Base-by-base conservation (phyloP, 176 grass and related monocot species). In the Avena atlantica region DNA sequence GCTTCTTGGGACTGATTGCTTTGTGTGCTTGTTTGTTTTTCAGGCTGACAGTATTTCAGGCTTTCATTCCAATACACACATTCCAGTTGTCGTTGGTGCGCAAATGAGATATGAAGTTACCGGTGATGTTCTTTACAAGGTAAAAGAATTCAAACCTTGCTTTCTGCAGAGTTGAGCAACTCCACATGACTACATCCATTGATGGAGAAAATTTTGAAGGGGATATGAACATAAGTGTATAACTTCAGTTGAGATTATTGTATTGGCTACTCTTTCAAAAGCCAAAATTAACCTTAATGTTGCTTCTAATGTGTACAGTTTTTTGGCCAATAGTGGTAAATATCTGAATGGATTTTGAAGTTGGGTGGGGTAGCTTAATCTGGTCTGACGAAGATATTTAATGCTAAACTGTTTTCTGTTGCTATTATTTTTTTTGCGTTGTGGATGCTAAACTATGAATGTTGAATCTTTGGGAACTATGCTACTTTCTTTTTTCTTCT, bases 61-160 rank as follows among this genome's bases (percentile, higher is more conserved):
- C 13, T 98, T 98, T 34, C 96, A 98, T 92, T 74, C 92, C 65
- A 98, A 98, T 85, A 98, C 96, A 9, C 96, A 98, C 45, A 98
- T 98, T 78, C 96, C 93, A 61, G 82, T 98, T 80, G 93, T 98
- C 53, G 56, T 98, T 58, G 96, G 96, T 36, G 93, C 86, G 0
- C 96, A 98, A 83, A 98, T 94, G 96, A 86, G 93, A 59, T 98
- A 96, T 90, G 96, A 98, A 87, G 79, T 96, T 73, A 98, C 93
- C 2, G 96, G 96, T 80, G 96, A 96, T 86, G 52, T 81, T 89
- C 87, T 98, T 82, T 98, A 98, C 89, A 98, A 96, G 97, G 97
- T 98, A 87, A 92, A 84, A 44, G 40, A 66, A 0, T 67, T 52
- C 19, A 56, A 50, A 42, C 37, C 36, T 78, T 89, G 25, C 42